phyloP scores from a whole-genome alignment of 345 rosid genomes.

The Acer negundo region DNA sequence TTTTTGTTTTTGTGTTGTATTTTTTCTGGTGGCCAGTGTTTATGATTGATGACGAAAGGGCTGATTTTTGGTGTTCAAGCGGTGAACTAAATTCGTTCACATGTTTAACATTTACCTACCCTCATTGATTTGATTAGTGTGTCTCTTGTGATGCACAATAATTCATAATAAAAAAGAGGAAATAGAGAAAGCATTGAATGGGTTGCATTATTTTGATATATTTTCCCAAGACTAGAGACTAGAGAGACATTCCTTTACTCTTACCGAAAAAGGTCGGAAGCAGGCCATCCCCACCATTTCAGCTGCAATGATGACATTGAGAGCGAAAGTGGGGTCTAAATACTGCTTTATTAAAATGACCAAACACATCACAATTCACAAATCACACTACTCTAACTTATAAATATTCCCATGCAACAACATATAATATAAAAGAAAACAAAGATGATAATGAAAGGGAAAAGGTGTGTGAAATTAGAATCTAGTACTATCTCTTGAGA shows the following conservation, averaged over 20 bases:
- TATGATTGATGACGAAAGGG: too few species aligned
- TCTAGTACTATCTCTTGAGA: constrained; percentile 41
- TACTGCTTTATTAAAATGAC: constrained; percentile 24
- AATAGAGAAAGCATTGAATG: neutral
- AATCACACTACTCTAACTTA: neutral
- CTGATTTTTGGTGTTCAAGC: too few species aligned
- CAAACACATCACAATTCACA: constrained; percentile 16
- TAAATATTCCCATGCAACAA: too few species aligned
- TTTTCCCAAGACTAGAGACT: neutral
- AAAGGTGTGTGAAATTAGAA: constrained; percentile 30
- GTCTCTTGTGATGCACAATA: too few species aligned
- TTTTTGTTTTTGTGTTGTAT: too few species aligned
- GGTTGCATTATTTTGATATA: neutral
- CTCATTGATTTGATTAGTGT: too few species aligned
- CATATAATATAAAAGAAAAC: neutral
- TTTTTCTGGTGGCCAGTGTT: too few species aligned
- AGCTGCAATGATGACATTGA: constrained; percentile 43
- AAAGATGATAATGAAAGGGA: constrained; percentile 16
- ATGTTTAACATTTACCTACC: too few species aligned
- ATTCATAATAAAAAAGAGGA: too few species aligned
- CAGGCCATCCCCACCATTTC: constrained; percentile 42
- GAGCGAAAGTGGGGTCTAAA: constrained; percentile 38
- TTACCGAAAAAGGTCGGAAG: constrained; percentile 35
- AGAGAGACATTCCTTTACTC: constrained; percentile 41
- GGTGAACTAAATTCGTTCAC: too few species aligned